Percentiles rank a stretch among this genome's conserved stretches.
phyloP scores from a whole-genome alignment of 192 early-diverging fungal species.

The Backusella liffmaniae region DNA sequence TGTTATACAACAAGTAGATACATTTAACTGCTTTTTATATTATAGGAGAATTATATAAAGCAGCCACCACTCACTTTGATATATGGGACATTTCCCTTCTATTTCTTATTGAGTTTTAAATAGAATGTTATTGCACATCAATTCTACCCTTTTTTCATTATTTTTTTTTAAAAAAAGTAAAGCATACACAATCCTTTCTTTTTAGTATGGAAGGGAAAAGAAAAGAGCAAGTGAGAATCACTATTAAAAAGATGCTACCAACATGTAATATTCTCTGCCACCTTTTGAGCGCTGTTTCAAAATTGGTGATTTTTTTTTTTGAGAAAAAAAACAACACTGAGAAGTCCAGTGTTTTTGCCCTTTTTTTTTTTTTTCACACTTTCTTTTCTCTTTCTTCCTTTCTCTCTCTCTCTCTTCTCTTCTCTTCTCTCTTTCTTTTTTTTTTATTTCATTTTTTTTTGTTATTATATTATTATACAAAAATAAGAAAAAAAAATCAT shows the following conservation, averaged over 20 bases:
- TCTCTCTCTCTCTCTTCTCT: background rate
- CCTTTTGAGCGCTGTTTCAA: background rate
- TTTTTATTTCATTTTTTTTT: background rate
- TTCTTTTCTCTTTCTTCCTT: background rate
- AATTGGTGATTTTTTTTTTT: background rate
- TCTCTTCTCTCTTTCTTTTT: background rate
- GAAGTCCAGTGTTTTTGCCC: too few relatives aligned
- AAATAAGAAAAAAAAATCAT: background rate
- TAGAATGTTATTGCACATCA: background rate
- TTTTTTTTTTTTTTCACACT: too few relatives aligned
- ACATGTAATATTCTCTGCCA: background rate
- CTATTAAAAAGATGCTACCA: background rate
- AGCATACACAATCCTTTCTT: background rate
- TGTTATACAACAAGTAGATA: background rate
- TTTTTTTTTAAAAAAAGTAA: too few relatives aligned
- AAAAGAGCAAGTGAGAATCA: background rate
- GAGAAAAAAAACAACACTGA: background rate
- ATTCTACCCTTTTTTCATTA: background rate
- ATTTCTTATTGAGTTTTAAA: background rate
- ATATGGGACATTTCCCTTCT: background rate
- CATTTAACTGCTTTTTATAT: background rate
- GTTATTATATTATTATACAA: constrained; percentile 3
- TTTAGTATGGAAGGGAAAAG: background rate
- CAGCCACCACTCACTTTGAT: background rate
- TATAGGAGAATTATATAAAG: background rate